Evolutionary conservation across 1,284 basidiomycete species (phyloP), one percentile per base, ranked within the genome.

Genomic region (Rhodotorula sp.): DNA sequence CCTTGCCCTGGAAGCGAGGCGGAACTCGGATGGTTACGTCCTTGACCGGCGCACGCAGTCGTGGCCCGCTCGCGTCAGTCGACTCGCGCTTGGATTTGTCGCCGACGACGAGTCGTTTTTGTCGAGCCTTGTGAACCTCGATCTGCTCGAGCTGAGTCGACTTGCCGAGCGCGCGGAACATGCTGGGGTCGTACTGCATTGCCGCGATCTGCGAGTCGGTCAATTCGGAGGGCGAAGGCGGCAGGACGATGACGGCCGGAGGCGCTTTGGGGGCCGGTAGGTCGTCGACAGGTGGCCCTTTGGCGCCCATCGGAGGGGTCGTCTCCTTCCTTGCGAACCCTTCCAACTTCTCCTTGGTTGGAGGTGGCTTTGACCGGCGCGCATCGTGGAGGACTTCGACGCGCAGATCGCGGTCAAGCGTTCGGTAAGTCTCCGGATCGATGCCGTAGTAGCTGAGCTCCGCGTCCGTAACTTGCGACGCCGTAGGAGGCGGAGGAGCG

Each of bases 191-290:
- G 22, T 55, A 46, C 30, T 26, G 16, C 54, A 64, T 61, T 28
- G 60, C 50, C 11, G 20, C 54, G 59, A 94, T 48, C 26, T 60
- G 62, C 66, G 50, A 44, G 34, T 57, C 61, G n/a, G 48, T 59
- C 9, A 54, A n/a, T 28, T 50, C 46, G 13, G 47, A 40, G 4
- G 68, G 52, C 8, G 64, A 63, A 6, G 61, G 59, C 20, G 62
- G 62, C 20, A 67, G 55, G 24, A 63, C 64, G 62, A 67, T 40
- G 52, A 63, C 54, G 11, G 31, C 61, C 7, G 65, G 57, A 24
- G 60, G 48, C 16, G 59, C 28, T n/a, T 37, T 34, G 16, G 24
- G 31, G 54, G 3, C 11, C 10, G 55, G n/a, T 26, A 15, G 7
- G 15, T 20, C 26, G 24, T 44, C 4, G 34, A 0, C 6, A 44